Base-by-base conservation (phyloP, 192 early-diverging fungal species). In the Thamnidium elegans region DNA sequence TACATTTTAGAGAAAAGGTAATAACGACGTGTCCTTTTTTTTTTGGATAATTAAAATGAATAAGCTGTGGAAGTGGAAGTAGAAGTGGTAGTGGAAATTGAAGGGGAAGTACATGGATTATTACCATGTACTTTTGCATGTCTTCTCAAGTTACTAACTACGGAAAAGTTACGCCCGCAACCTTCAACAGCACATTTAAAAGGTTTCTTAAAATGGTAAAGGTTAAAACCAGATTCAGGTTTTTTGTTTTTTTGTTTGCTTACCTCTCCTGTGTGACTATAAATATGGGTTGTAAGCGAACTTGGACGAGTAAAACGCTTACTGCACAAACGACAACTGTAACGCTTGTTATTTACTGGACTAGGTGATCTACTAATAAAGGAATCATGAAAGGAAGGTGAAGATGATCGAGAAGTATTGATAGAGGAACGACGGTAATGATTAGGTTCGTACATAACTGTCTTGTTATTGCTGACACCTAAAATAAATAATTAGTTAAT, bases 241-340 rank as follows among this genome's bases (percentile, higher is more conserved):
- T 54, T 54, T 23, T 23, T 13, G 2, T 50, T 50, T 50, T 50
- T n/a, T 50, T 50, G 48, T 50, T 50, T 21, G 48, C 7, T 64
- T 64, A 64, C 51, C 62, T 73, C 71, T 44, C 71, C 71, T 21
- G 71, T 73, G 50, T 73, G 71, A 11, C 66, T 68, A 19, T 68
- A 68, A 13, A 59, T 68, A 39, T 73, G 71, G 20, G 66, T 73
- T 19, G 60, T 68, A 11, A 73, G 39, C 10, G 66, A 68, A 36
- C 66, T 68, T 43, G 71, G 71, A 10, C 71, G 50, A 20, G 71
- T 68, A 46, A 73, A 73, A 26, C 54, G 58, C 51, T 73, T 73
- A 26, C 32, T 11, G 31, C 71, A 73, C 2, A 65, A 31, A 15
- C 36, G 23, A 48, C 71, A 73, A 3, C 47, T 47, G 30, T 73